phyloP scores from a whole-genome alignment of 2,329 filamentous ascomycete species.

The Epichloe aotearoae region DNA sequence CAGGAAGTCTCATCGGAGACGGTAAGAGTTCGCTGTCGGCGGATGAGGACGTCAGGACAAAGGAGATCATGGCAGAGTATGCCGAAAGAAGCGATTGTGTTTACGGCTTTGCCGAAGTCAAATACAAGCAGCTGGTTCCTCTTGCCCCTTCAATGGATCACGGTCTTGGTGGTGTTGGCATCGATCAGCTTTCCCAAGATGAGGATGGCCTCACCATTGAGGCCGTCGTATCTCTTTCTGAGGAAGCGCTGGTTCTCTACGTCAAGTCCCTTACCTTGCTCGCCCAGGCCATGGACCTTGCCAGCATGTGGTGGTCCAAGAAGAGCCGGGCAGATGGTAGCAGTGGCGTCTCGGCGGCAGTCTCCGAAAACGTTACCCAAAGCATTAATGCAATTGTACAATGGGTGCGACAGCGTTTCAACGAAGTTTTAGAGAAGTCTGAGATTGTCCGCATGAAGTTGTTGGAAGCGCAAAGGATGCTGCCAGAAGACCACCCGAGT shows the following conservation, averaged over 20 bases:
- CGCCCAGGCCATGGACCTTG: conserved; percentile 91
- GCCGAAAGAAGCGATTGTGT: conserved; percentile 92
- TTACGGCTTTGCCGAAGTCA: conserved; percentile 95
- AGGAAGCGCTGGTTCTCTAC: conserved; percentile 90
- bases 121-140: conserved; percentile 93
- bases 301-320: conserved; percentile 79
- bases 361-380: conserved; percentile 40
- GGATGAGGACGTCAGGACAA: conserved; percentile 69
- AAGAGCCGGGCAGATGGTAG: conserved; percentile 53
- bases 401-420: conserved; percentile 89
- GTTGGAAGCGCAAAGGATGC: conserved; percentile 65
- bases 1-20: conserved; percentile 52
- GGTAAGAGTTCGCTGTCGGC: conserved; percentile 39
- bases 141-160: conserved; percentile 66
- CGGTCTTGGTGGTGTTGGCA: conserved; percentile 48
- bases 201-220: conserved; percentile 75
- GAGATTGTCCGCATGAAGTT: conserved; percentile 86
- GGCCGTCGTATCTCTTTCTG: conserved; percentile 73
- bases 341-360: conserved; percentile 24
- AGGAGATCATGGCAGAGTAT: conserved; percentile 78
- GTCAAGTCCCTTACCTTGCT: conserved; percentile 86
- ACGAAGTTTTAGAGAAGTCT: conserved; percentile 92
- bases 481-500: conserved; percentile 74
- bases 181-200: conserved; percentile 38
- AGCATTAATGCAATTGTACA: conserved; percentile 90